Evolutionary conservation across 345 rosid species (phyloP), one percentile per base, ranked within the genome.

Genomic region (Draba incana): DNA sequence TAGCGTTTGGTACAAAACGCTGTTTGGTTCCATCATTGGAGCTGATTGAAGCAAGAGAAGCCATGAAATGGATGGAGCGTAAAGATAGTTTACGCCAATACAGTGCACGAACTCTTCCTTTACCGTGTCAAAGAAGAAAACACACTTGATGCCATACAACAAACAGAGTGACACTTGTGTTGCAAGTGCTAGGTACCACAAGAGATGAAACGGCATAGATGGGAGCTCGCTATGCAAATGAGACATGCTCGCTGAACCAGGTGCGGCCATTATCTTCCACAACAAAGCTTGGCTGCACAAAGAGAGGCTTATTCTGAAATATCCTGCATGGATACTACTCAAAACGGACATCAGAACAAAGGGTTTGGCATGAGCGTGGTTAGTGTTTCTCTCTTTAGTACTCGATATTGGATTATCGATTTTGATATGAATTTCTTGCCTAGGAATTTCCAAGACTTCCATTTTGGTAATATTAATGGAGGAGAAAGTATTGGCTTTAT

Each of bases 31-130:
- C 16, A 56, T 30, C 24, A 31, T n/a, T 0, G 88, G 91, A 10
- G 88, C 79, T 12, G 95, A 84, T 9, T 88, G 95, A 45, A 86
- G 85, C 85, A 91, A 65, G 59, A 86, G 64, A 62, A 91, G 88
- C 77, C 84, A 81, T 46, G 92, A 74, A 53, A 84, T 81, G 79
- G 81, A 88, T 44, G 92, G 97, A 62, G 88, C 85, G 70, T 74
- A 85, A 10, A 86, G 64, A 80, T 82, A 85, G 80, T 85, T 86
- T 0, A 86, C 89, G 64, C 87, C 89, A 47, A 84, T 83, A 48
- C 76, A 75, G 61, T 84, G 81, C 49, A 76, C 30, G 77, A 84
- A 84, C 84, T 84, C 89, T n/a, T 70, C 71, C 47, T 79, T 73
- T 61, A 84, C 83, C 78, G 44, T 65, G 49, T 79, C 49, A 37